These are phyloP conservation scores for Rhizoclosmatium globosum DNA, from an alignment of 192 early-diverging fungal genomes.

Conservation along the genomic window DNA sequence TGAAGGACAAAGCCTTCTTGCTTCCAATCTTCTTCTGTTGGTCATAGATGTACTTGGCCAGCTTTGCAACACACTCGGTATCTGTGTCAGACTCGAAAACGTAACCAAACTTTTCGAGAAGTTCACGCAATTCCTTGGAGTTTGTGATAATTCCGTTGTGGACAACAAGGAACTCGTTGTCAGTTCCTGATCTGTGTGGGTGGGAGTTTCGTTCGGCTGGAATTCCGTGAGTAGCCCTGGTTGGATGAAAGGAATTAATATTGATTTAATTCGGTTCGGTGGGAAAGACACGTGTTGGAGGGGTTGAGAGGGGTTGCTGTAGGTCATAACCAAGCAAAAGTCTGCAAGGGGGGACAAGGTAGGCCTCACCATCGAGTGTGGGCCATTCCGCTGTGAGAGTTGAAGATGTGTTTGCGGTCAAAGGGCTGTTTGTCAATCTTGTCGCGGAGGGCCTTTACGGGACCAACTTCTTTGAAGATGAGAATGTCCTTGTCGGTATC, in stretches of 20 bases:
- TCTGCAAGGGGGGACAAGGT: background rate
- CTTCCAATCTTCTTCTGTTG: conserved; percentile 57
- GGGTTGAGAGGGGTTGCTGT: background rate
- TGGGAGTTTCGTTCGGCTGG: conserved; percentile 68
- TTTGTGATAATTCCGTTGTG: conserved; percentile 78
- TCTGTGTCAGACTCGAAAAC: conserved; percentile 84
- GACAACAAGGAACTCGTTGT: conserved; percentile 69
- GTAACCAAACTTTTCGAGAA: conserved; percentile 77
- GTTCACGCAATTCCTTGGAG: conserved; percentile 64
- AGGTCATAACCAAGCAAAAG: background rate
- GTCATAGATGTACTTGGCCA: conserved; percentile 72
- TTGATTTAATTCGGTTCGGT: background rate
- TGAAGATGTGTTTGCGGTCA: conserved; percentile 66
- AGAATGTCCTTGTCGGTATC: conserved; percentile 68
- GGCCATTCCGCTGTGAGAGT: conserved; percentile 62
- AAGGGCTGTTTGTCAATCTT: conserved; percentile 62
- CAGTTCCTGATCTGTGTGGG: conserved; percentile 69
- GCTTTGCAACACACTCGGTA: conserved; percentile 69
- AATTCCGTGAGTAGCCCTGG: conserved; percentile 71
- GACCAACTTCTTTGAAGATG: conserved; percentile 63
- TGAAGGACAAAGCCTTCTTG: conserved; percentile 54
- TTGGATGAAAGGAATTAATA: background rate
- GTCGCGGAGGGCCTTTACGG: conserved; percentile 58
- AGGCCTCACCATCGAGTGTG: conserved; percentile 64
- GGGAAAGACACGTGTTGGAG: background rate